These are phyloP conservation scores for Paragyromitra xinjiangensis DNA, from an alignment of 495 filamentous ascomycete species.

Conservation along the genomic window DNA sequence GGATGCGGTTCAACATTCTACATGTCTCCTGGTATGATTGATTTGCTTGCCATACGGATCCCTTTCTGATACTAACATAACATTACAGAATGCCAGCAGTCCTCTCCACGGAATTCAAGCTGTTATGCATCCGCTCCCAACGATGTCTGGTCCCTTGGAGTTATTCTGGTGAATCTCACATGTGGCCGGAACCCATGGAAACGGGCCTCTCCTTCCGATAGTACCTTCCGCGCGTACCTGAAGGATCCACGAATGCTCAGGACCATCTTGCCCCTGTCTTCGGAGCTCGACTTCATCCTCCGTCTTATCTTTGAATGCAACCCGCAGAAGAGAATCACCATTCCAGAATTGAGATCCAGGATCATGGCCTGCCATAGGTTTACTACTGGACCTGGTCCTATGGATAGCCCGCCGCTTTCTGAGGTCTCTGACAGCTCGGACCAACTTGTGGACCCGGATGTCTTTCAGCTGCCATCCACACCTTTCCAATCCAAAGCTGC, in stretches of 20 bases:
- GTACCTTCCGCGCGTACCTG: slow-evolving; percentile 91
- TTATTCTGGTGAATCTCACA: slow-evolving; percentile 96
- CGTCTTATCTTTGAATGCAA: slow-evolving; percentile 89
- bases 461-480: slow-evolving; percentile 48
- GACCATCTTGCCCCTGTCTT: slow-evolving; percentile 90
- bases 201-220: slow-evolving; percentile 88
- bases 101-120: slow-evolving; percentile 75
- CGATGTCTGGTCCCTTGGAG: slow-evolving; percentile 97
- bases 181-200: slow-evolving; percentile 99
- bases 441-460: slow-evolving; percentile 50
- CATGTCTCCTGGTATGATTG: slow-evolving; percentile 91
- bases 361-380: slow-evolving; percentile 81
- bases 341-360: slow-evolving; percentile 78
- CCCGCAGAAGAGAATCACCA: slow-evolving; percentile 83
- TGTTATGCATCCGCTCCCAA: slow-evolving; percentile 93
- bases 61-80: slow-evolving; percentile 42
- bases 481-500: slow-evolving; percentile 51
- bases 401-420: slow-evolving; percentile 55
- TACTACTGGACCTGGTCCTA: slow-evolving; percentile 63
- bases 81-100: slow-evolving; percentile 87
- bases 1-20: slow-evolving; percentile 99
- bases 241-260: slow-evolving; percentile 87
- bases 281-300: slow-evolving; percentile 88
- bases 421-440: slow-evolving; percentile 55
- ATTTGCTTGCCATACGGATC: slow-evolving; percentile 5